Conservation (phyloP, 2,329 filamentous ascomycete genomes). For the Orbilia quercus region DNA sequence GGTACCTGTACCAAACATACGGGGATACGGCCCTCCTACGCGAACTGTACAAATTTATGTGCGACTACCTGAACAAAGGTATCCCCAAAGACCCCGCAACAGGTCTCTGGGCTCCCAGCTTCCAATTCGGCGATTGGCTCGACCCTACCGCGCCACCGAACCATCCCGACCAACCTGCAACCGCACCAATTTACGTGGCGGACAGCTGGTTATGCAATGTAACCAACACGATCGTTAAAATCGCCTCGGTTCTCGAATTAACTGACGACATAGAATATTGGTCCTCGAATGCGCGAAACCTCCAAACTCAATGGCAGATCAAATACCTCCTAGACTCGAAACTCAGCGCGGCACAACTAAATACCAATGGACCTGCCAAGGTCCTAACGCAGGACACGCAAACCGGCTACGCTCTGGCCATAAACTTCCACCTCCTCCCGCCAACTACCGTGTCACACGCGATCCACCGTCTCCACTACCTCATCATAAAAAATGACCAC, state of each 20-base stretch:
- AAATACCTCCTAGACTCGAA: conserved; percentile 23
- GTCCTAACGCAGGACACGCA: conserved; percentile 63
- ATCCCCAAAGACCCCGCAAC: conserved; percentile 61
- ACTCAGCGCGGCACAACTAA: no score
- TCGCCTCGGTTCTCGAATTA: conserved; percentile 62
- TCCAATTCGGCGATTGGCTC: conserved; percentile 67
- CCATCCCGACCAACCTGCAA: conserved; percentile 63
- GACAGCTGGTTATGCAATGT: conserved; percentile 67
- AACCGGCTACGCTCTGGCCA: conserved; percentile 63
- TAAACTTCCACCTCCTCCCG: conserved; percentile 63
- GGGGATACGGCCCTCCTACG: conserved; percentile 63
- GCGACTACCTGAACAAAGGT: conserved; percentile 64
- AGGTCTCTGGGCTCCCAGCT: conserved; percentile 64
- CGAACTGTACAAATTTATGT: conserved; percentile 64
- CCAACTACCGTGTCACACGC: conserved; percentile 55
- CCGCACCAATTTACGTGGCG: conserved; percentile 64
- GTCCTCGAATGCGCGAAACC: conserved; percentile 1
- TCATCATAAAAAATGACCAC: conserved; percentile 62
- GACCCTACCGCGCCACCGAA: conserved; percentile 66
- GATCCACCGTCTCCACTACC: conserved; percentile 60
- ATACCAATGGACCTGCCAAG: conserved; percentile 49
- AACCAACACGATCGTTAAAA: conserved; percentile 63
- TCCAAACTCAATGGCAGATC: conserved; percentile 30
- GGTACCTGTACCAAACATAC: conserved; percentile 64
- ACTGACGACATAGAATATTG: conserved; percentile 57